Evolutionary conservation across 1,284 basidiomycete species (phyloP).

Genomic region (Polyporus tsugae): DNA sequence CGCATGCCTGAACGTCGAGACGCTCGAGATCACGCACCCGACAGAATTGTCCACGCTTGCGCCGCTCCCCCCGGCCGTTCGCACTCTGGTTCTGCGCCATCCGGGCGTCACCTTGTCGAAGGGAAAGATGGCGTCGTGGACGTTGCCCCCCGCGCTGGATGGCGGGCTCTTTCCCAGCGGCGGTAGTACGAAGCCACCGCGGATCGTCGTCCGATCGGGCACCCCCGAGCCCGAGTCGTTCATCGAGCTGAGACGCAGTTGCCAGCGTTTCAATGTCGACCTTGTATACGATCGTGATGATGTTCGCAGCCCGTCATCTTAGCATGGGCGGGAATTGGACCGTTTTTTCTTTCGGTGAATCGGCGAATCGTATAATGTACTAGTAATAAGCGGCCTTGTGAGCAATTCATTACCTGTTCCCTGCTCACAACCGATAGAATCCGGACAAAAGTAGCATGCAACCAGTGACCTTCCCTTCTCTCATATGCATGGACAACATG

Average conservation of each 20-base stretch:
- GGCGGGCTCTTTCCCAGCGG: slow-evolving; percentile 22
- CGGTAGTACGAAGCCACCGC: neutral
- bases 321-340: neutral
- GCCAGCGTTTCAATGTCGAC: slow-evolving; percentile 24
- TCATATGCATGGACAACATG: too few species aligned
- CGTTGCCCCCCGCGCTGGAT: slow-evolving; percentile 24
- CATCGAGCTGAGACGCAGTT: slow-evolving; percentile 20
- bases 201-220: slow-evolving; percentile 29
- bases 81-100: slow-evolving; percentile 33
- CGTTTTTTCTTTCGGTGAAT: too few species aligned
- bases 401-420: too few species aligned
- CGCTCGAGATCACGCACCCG: slow-evolving; percentile 35
- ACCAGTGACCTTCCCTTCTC: too few species aligned
- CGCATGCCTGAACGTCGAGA: slow-evolving; percentile 38
- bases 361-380: neutral
- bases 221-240: slow-evolving; percentile 27
- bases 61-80: slow-evolving; percentile 36
- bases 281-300: slow-evolving; percentile 29
- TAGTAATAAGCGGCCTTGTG: too few species aligned
- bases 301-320: neutral
- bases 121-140: slow-evolving; percentile 29
- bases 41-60: slow-evolving; percentile 27
- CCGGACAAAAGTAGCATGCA: too few species aligned
- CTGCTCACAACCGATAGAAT: too few species aligned
- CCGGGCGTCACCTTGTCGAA: slow-evolving; percentile 14